phyloP scores from a whole-genome alignment of 108 stramenopile species.

The Hondaea fermentalgiana region DNA sequence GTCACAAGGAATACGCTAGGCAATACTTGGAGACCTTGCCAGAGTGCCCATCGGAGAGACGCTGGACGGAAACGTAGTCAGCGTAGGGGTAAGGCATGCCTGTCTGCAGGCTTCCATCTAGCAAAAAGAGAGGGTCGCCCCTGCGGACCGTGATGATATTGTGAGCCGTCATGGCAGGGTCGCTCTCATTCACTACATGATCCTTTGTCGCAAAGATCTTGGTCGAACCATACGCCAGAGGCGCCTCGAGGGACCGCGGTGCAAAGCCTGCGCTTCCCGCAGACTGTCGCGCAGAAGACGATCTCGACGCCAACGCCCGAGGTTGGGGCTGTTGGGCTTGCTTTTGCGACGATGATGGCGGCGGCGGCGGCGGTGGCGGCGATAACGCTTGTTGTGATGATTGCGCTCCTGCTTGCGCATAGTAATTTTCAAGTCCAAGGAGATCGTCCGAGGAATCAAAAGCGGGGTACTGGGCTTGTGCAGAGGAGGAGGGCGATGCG shows the following conservation, averaged over 20 bases:
- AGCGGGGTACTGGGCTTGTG: too few species aligned
- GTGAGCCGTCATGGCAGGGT: background rate
- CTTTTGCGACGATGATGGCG: too few species aligned
- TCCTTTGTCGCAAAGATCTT: background rate
- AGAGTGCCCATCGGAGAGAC: constrained; percentile 3
- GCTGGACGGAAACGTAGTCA: background rate
- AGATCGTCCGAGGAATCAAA: background rate
- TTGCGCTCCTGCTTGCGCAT: too few species aligned
- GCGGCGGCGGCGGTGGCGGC: background rate
- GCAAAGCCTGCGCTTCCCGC: too few species aligned
- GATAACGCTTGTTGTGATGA: background rate
- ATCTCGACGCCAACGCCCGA: too few species aligned
- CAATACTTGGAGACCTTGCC: constrained; percentile 9
- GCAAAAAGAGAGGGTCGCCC: background rate
- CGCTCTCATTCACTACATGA: background rate
- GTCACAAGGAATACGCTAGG: background rate
- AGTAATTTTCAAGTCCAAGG: background rate
- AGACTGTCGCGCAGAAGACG: too few species aligned
- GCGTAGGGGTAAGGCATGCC: background rate
- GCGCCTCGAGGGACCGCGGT: background rate
- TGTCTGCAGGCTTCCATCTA: background rate
- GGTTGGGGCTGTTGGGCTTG: too few species aligned
- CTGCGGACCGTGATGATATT: background rate
- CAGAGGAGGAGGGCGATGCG: too few species aligned
- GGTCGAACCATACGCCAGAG: background rate